phyloP scores from a whole-genome alignment of 73 alveolate genomes.

The Stentor coeruleus region DNA sequence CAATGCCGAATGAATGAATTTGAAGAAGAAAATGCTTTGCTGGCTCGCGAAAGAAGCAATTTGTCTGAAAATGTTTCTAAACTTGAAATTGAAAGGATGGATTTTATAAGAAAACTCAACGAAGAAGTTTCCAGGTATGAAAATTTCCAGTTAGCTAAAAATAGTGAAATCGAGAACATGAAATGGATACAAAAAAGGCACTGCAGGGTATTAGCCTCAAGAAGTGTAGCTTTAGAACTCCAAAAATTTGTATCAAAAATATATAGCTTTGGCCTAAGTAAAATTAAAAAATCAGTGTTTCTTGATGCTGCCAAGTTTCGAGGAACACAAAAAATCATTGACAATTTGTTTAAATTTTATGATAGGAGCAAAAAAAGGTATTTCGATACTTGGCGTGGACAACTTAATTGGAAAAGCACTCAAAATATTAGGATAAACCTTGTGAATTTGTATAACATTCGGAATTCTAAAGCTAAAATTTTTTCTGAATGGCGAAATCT shows the following conservation, averaged over 20 bases:
- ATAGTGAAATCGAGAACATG: constrained; percentile 2
- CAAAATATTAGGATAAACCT: neutral
- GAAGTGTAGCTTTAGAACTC: neutral
- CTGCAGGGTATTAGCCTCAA: neutral
- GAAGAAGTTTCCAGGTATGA: neutral
- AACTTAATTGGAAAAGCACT: neutral
- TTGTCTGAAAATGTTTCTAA: neutral
- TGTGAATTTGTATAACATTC: neutral
- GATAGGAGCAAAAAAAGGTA: neutral
- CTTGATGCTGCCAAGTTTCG: neutral
- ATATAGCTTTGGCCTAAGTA: neutral
- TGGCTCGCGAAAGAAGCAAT: neutral
- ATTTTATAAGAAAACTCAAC: neutral
- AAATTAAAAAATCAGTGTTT: too few relatives aligned
- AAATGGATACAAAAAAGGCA: constrained; percentile 9
- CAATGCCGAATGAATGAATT: neutral
- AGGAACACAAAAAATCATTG: neutral
- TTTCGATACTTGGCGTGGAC: constrained; percentile 11
- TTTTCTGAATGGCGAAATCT: neutral
- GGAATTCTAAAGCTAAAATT: neutral
- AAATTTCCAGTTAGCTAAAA: neutral
- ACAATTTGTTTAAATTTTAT: neutral
- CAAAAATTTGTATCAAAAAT: neutral
- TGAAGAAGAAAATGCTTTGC: neutral
- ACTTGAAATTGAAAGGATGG: neutral